Evolutionary conservation across 2,329 filamentous ascomycete species (phyloP), one percentile per base, ranked within the genome.

Genomic region (Annulohypoxylon truncatum): DNA sequence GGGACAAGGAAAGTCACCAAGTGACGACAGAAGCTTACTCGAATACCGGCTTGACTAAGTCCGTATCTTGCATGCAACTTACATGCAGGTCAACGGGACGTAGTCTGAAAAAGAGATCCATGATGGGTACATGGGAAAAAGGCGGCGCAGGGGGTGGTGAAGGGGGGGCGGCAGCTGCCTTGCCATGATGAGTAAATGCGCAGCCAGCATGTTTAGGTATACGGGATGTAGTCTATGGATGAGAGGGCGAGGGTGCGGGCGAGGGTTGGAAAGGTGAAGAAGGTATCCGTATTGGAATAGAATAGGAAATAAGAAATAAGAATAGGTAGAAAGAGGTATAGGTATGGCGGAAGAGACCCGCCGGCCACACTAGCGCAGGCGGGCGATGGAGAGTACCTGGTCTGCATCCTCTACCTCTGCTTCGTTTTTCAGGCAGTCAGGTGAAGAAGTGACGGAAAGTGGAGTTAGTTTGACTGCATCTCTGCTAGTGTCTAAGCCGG

Each of bases 361-460:
- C 66, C 55, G 33, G 52, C 47, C 52, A 52, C 61, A 60, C 67
- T 67, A 67, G 59, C 40, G 67, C 61, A 59, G 59, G 67, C 59
- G 56, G 61, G 54, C 55, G 40, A 64, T 47, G 61, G 61, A 58
- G 47, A 47, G 62, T 62, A 65, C 57, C 42, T 68, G 59, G 59
- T 33, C 51, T 60, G 63, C 60, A 64, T 51, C 46, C 42, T 66
- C 53, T 68, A 59, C 54, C 42, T 47, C 24, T 40, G 35, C 31
- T 68, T 75, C 73, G 73, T 75, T 75, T 61, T 67, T 66, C 66
- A 66, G 67, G 72, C 74, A 75, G 70, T 75, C 69, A 75, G 70
- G 73, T 60, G 70, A 64, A 67, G 62, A 24, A 26, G 42, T 46
- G 55, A 47, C 55, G 68, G 56, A 61, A 69, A 68, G 66, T 70